Evolutionary conservation across 306 rosid genomes (phyloP), one percentile per base, ranked within the genome.

Genomic region (Alnus glutinosa): DNA sequence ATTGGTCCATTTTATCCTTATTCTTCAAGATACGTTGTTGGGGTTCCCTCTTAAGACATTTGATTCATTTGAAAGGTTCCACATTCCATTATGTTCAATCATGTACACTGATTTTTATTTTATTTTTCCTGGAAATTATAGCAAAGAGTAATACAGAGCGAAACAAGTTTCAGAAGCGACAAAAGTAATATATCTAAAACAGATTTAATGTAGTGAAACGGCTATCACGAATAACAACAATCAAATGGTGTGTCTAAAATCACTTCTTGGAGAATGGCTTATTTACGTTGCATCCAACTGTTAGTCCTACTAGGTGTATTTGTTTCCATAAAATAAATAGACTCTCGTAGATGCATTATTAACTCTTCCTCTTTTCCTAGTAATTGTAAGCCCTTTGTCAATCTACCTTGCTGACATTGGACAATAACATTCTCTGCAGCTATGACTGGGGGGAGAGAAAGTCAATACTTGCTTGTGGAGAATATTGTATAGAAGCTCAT

Each of bases 371-470:
- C 14, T 66, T n/a, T 64, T 62, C 67, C 68, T 66, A 37, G 52
- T 39, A 54, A 18, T 42, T 12, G 58, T 16, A 15, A 15, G 23
- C 58, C 58, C 18, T 54, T 28, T 59, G 16, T 44, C 9, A 23
- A 37, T 64, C 54, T 81, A 61, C 78, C 76, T 81, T 63, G 30
- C 82, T 88, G 75, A 86, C 83, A 68, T 14, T 12, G 69, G 71
- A 44, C 49, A 75, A 13, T 50, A 11, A 68, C 39, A 2, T 84
- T 37, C 61, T 52, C 47, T 87, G 90, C 96, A 95, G 99, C 77
- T 93, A 89, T 82, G 85, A 90, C 75, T 95, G 99, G 98, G 84
- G 44, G 49, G 83, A 82, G 79, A 90, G 98, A 83, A 73, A 81
- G 36, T 84, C 91, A 15, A 80, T 93, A 73, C 91, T 93, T 82